A percentile compares a stretch with the other conserved stretches of the same genome.
Conservation (phyloP, 2,329 filamentous ascomycete genomes). For the Microsporum audouinii region DNA sequence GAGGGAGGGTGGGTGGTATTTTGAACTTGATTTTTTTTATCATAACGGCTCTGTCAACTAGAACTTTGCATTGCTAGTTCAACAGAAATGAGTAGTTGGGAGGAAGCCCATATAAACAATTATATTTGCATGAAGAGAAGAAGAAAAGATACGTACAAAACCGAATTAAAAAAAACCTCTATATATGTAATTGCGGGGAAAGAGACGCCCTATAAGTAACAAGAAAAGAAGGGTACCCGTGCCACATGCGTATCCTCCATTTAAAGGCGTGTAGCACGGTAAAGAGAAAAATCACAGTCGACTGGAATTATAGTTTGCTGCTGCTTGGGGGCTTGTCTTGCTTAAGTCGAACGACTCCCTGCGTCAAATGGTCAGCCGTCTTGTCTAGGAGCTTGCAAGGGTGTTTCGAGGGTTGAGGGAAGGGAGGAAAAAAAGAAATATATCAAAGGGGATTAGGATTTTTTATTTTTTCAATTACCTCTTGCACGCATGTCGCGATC, state of each 20-base stretch:
- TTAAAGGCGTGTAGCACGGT: slow-evolving; percentile 5
- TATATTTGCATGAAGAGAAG: neutral
- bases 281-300: neutral
- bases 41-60: neutral
- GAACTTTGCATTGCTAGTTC: neutral
- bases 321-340: slow-evolving; percentile 26
- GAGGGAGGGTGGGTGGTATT: neutral
- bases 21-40: neutral
- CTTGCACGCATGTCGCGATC: slow-evolving; percentile 41
- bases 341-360: slow-evolving; percentile 38
- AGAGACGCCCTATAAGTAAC: neutral
- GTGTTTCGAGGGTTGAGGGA: neutral
- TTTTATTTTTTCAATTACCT: slow-evolving; percentile 26
- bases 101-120: neutral
- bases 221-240: neutral
- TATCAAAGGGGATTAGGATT: neutral
- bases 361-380: neutral
- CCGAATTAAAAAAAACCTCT: neutral
- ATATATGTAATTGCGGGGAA: slow-evolving; percentile 2
- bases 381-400: slow-evolving; percentile 1
- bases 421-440: slow-evolving; percentile 6
- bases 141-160: neutral
- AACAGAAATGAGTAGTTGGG: neutral
- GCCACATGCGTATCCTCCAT: neutral
- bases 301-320: slow-evolving; percentile 14